Evolutionary conservation across 441 rosid species (phyloP), one percentile per base, ranked within the genome.

Genomic region (Erodium texanum): DNA sequence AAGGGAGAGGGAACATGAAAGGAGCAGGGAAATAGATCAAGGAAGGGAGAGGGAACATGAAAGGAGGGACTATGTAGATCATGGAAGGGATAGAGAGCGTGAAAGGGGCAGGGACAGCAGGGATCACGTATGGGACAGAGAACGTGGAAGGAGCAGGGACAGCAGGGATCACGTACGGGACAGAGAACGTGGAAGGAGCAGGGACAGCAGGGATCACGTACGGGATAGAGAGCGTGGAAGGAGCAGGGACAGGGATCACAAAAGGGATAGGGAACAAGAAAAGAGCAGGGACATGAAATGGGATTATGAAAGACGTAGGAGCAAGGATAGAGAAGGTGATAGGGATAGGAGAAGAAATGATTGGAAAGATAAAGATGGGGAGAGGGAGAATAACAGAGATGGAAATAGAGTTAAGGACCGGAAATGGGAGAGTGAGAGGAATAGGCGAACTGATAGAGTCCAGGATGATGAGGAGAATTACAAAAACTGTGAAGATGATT

Each of bases 161-260:
- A 78, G 73, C 29, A 36, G 69, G 45, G 82, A 68, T 24, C 50
- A 27, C 29, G 29, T 27, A 27, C 29, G 29, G 29, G 29, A 27
- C 29, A 27, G 29, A 27, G 29, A 27, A 27, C 29, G 20, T 52
- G 20, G 59, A 52, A 52, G 62, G 24, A 20, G 20, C 9, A 56
- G 22, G 14, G 62, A 56, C 8, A 45, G 58, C 58, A 52, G 41
- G 66, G 82, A 67, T 61, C 71, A 80, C 72, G 71, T 80, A 71
- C 71, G 75, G 74, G 87, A 82, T 62, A 81, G 72, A 64, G 87
- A 80, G 29, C 74, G 81, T 58, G 88, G 75, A 66, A 79, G 85
- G 82, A 78, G 83, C 76, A 75, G 82, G 82, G 85, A 87, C 32
- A 69, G 75, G 68, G 82, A 69, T 12, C 68, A 65, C 23, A 75